Percentiles rank a stretch among this genome's conserved stretches.
Evolutionary conservation across 768 basidiomycete genomes (phyloP).

Genomic region (Tulasnella sp.): DNA sequence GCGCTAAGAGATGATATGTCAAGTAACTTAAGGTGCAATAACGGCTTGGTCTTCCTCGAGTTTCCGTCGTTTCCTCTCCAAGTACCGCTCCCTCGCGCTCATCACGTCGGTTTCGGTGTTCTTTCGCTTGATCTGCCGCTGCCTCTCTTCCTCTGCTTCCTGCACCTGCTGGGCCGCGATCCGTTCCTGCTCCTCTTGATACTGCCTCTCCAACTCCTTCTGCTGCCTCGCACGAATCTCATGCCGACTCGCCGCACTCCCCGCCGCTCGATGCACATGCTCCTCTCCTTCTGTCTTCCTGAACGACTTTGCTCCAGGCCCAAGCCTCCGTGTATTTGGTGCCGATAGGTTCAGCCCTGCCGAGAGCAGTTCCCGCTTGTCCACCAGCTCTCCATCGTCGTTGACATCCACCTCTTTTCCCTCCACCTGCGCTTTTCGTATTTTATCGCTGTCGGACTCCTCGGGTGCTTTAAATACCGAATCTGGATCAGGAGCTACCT

Average conservation of each 20-base stretch:
- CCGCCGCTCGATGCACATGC: conserved; percentile 60
- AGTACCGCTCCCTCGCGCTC: conserved; percentile 61
- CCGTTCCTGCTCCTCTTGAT: conserved; percentile 62
- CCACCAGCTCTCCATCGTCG: conserved; percentile 94
- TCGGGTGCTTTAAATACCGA: conserved; percentile 8
- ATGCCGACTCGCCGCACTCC: conserved; percentile 62
- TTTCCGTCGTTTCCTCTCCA: conserved; percentile 68
- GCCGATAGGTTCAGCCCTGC: conserved; percentile 88
- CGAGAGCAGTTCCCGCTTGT: conserved; percentile 82
- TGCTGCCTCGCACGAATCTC: conserved; percentile 80
- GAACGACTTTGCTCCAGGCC: conserved; percentile 30
- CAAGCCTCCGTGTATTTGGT: conserved; percentile 65
- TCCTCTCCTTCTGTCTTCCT: conserved; percentile 24
- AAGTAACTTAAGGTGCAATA: background rate
- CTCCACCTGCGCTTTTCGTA: conserved; percentile 51
- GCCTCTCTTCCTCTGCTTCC: conserved; percentile 52
- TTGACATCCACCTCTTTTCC: conserved; percentile 88
- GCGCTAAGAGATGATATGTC: background rate
- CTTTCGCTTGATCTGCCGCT: conserved; percentile 56
- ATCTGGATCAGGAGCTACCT: conserved; percentile 35
- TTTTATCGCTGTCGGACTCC: conserved; percentile 64
- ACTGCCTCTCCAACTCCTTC: conserved; percentile 64
- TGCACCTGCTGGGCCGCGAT: conserved; percentile 43
- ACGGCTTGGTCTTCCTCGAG: conserved; percentile 35
- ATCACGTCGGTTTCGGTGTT: conserved; percentile 66